phyloP scores from a whole-genome alignment of 495 filamentous ascomycete species.

The Penicillium egyptiacum region DNA sequence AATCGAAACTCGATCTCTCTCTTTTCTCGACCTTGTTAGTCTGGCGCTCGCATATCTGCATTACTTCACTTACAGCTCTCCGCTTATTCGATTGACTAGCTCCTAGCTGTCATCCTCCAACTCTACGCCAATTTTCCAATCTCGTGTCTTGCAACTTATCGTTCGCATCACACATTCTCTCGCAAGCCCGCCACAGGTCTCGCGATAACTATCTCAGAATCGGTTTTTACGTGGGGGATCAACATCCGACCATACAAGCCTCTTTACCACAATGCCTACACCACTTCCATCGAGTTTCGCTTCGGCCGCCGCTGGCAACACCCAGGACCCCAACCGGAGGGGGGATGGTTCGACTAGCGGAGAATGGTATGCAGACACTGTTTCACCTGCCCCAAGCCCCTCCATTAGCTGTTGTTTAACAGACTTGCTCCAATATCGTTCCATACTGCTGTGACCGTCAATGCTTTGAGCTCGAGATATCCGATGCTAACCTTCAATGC shows the following conservation, averaged over 20 bases:
- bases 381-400: slow-evolving; percentile 12
- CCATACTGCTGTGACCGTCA: slow-evolving; percentile 1
- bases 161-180: slow-evolving; percentile 30
- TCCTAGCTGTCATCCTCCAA: slow-evolving; percentile 20
- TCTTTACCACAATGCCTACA: slow-evolving; percentile 61
- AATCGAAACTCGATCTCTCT: slow-evolving; percentile 34
- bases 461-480: slow-evolving; percentile 12
- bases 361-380: slow-evolving; percentile 53
- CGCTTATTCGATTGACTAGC: slow-evolving; percentile 26
- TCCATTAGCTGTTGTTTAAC: not conserved
- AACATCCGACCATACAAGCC: slow-evolving; percentile 22
- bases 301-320: slow-evolving; percentile 76
- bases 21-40: slow-evolving; percentile 30
- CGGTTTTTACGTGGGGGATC: slow-evolving; percentile 27
- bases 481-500: slow-evolving; percentile 28
- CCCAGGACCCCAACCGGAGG: slow-evolving; percentile 52
- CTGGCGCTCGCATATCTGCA: slow-evolving; percentile 31
- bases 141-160: slow-evolving; percentile 29
- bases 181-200: slow-evolving; percentile 26
- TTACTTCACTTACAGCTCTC: slow-evolving; percentile 18
- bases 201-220: slow-evolving; percentile 25
- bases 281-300: slow-evolving; percentile 81
- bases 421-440: not conserved
- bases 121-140: slow-evolving; percentile 8
- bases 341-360: slow-evolving; percentile 55